These are phyloP conservation scores for Aspergillus arachidicola DNA, from an alignment of 2,329 filamentous ascomycete genomes.

Conservation along the genomic window DNA sequence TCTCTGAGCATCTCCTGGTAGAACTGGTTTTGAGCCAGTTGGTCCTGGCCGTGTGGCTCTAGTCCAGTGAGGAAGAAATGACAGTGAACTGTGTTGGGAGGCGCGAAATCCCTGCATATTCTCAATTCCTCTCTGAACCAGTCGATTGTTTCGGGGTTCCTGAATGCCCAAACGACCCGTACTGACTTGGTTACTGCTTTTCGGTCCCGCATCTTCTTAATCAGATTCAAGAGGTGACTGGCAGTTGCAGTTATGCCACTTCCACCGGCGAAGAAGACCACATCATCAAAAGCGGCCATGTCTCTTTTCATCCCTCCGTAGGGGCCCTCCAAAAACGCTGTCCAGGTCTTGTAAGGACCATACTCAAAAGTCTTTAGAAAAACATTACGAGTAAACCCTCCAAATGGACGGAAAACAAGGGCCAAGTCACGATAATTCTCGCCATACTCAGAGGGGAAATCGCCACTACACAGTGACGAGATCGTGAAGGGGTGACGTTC, in stretches of 20 bases:
- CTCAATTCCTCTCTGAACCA: slow-evolving; percentile 96
- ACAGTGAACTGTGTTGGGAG: slow-evolving; percentile 84
- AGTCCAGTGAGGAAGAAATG: slow-evolving; percentile 92
- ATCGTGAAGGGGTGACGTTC: slow-evolving; percentile 97
- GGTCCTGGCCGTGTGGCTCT: slow-evolving; percentile 57
- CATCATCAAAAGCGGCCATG: slow-evolving; percentile 88
- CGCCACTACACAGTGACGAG: slow-evolving; percentile 85
- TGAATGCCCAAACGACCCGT: slow-evolving; percentile 91
- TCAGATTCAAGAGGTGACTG: slow-evolving; percentile 87
- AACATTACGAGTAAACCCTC: slow-evolving; percentile 84
- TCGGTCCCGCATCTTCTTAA: slow-evolving; percentile 92
- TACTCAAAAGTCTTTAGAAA: slow-evolving; percentile 81
- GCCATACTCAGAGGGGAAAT: slow-evolving; percentile 90
- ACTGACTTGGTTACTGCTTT: slow-evolving; percentile 91
- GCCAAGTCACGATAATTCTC: slow-evolving; percentile 86
- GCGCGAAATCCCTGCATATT: slow-evolving; percentile 87
- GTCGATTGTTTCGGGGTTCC: slow-evolving; percentile 88
- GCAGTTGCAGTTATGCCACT: slow-evolving; percentile 93
- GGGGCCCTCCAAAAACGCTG: slow-evolving; percentile 88
- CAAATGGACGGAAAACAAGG: slow-evolving; percentile 87
- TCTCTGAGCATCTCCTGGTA: slow-evolving; percentile 79
- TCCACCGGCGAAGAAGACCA: slow-evolving; percentile 88
- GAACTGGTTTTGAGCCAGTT: slow-evolving; percentile 48
- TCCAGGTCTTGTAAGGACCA: slow-evolving; percentile 87
- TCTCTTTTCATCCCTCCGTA: slow-evolving; percentile 93